A percentile compares a stretch with the other conserved stretches of the same genome.
phyloP scores from a whole-genome alignment of 2,329 filamentous ascomycete species.

The Claviceps spartinae region DNA sequence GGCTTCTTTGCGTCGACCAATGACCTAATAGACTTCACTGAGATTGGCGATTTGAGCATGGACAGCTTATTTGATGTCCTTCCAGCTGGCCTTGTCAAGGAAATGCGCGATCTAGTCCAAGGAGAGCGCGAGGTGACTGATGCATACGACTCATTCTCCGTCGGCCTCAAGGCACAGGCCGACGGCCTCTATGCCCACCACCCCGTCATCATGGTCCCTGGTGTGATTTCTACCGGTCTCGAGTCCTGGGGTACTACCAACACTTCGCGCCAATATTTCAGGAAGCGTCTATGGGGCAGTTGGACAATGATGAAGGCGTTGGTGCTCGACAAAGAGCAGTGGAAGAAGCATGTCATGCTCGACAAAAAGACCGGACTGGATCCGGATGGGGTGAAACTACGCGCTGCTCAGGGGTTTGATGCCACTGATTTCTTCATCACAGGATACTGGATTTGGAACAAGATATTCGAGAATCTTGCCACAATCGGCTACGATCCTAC shows the following conservation, averaged over 20 bases:
- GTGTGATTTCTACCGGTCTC: constrained; percentile 91
- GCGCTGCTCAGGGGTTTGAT: constrained; percentile 92
- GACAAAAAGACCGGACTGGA: constrained; percentile 86
- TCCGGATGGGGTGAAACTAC: constrained; percentile 76
- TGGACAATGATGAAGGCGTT: constrained; percentile 98
- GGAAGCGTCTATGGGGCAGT: constrained; percentile 89
- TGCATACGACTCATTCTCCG: constrained; percentile 85
- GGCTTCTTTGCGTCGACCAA: constrained; percentile 82
- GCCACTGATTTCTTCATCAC: constrained; percentile 91
- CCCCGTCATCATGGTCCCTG: constrained; percentile 92
- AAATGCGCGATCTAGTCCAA: constrained; percentile 76
- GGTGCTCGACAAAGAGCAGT: constrained; percentile 81
- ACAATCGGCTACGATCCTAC: constrained; percentile 90
- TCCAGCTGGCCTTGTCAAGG: constrained; percentile 70
- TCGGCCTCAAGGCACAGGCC: constrained; percentile 67
- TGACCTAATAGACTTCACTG: constrained; percentile 72
- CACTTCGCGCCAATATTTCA: constrained; percentile 75
- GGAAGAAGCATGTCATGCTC: constrained; percentile 96
- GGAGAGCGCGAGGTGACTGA: constrained; percentile 72
- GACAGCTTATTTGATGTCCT: constrained; percentile 78
- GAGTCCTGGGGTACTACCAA: constrained; percentile 94
- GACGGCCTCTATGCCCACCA: constrained; percentile 75
- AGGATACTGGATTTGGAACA: constrained; percentile 98
- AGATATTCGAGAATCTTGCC: constrained; percentile 92
- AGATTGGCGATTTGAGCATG: constrained; percentile 60